Base-by-base conservation (phyloP, 1,284 basidiomycete genomes). In the Xanthoconium separans region DNA sequence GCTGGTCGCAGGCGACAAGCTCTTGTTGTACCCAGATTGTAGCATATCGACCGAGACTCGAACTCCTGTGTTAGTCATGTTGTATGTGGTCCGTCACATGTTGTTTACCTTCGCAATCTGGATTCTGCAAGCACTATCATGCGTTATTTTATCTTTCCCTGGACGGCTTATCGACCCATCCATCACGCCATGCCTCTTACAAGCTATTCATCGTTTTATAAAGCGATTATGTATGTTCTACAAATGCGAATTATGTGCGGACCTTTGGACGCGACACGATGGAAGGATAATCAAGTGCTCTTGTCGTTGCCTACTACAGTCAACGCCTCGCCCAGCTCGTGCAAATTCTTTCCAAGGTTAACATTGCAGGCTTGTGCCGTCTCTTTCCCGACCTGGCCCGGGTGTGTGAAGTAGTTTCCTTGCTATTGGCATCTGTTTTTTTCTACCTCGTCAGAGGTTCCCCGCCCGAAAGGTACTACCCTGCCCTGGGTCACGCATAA, bases 321-420 rank as follows among this genome's bases (percentile, higher is more conserved):
- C 43, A 77, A 55, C 22, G 60, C 50, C 58, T 74, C 66, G 51
- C 70, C 72, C 51, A 76, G 63, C 22, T 62, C 68, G 72, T 58
- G 58, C 51, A 58, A 54, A n/a, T 73, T 73, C 47, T 64, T 68
- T 7, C 66, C 73, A 13, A 76, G 65, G 51, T 69, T 65, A 44
- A 57, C 58, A 54, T 77, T 72, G 36, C 65, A 53, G 15, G 71
- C 74, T 61, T 72, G 69, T n/a, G 59, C 60, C 22, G 66, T 72
- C 61, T 73, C 73, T 41, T 64, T 66, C n/a, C 73, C 71, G 6
- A 60, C 53, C 45, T 65, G 63, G 0, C 61, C 71, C 2, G 74
- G 73, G 46, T 76, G 73, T 13, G 65, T 68, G 53, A 77, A 67
- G 65, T 77, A 76, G 53, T 56, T 64, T 9, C 73, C 75, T 61